Evolutionary conservation across 257 asterid genomes (phyloP).

Genomic region (Avicennia marina): DNA sequence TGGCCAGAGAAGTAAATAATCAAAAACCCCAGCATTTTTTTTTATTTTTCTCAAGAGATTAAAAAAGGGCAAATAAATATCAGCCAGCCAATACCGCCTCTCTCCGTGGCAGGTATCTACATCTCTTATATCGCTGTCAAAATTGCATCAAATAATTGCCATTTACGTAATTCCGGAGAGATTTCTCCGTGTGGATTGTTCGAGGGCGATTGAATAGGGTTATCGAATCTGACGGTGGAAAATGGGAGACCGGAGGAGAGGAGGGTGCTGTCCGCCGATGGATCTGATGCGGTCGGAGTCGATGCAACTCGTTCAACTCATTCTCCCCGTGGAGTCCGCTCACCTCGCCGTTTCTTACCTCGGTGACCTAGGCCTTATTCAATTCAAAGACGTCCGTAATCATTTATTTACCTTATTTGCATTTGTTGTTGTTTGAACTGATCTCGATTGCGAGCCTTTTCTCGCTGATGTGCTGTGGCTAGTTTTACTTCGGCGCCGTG

Average conservation of each 20-base stretch:
- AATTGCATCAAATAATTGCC: too few relatives aligned
- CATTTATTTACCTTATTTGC: not conserved
- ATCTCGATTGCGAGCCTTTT: not conserved
- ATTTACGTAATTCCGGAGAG: too few relatives aligned
- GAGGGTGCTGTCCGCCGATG: conserved; percentile 75
- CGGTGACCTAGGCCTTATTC: conserved; percentile 66
- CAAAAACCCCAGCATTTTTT: too few relatives aligned
- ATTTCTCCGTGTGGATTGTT: too few relatives aligned
- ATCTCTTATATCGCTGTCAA: too few relatives aligned
- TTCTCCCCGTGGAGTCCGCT: conserved; percentile 73
- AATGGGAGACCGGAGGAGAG: conserved; percentile 53
- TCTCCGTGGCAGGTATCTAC: too few relatives aligned
- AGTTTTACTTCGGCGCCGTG: not conserved
- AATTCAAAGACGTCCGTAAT: conserved; percentile 60
- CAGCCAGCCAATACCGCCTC: too few relatives aligned
- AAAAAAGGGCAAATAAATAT: too few relatives aligned
- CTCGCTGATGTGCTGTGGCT: not conserved
- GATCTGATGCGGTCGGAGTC: conserved; percentile 85
- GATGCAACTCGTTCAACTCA: conserved; percentile 78
- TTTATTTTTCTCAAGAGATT: too few relatives aligned
- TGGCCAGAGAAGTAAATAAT: too few relatives aligned
- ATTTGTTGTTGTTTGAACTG: not conserved
- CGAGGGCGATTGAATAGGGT: conserved; percentile 9
- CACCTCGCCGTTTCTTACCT: conserved; percentile 53
- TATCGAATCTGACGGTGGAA: conserved; percentile 11